Evolutionary conservation across 2,329 filamentous ascomycete genomes (phyloP).

Genomic region (Cucurbitaria berberidis): DNA sequence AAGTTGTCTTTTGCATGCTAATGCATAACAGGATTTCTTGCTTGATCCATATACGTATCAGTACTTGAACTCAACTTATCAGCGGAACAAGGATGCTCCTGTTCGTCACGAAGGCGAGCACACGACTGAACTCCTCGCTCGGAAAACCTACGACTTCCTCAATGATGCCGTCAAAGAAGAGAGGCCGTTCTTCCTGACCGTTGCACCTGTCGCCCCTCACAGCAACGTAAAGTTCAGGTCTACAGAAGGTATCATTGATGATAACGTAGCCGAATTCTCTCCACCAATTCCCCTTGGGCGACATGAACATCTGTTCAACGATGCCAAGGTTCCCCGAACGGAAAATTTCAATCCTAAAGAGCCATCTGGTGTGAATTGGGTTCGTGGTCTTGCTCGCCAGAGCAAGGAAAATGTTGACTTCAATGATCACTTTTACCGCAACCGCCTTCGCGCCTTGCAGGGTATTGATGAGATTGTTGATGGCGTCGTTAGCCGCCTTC

Average conservation of each 20-base stretch:
- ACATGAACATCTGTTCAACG: slow-evolving; percentile 66
- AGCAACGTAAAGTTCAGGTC: background rate
- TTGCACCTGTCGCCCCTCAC: background rate
- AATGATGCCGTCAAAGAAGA: slow-evolving; percentile 56
- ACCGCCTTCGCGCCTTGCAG: slow-evolving; percentile 58
- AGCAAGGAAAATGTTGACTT: slow-evolving; percentile 54
- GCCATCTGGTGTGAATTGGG: slow-evolving; percentile 55
- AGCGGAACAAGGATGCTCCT: slow-evolving; percentile 63
- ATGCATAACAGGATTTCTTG: slow-evolving; percentile 55
- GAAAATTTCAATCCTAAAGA: slow-evolving; percentile 69
- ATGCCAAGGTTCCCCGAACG: slow-evolving; percentile 65
- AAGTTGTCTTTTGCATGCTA: background rate
- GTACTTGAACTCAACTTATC: slow-evolving; percentile 69
- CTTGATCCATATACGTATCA: slow-evolving; percentile 71
- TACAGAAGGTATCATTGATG: background rate
- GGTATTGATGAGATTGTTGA: slow-evolving; percentile 62
- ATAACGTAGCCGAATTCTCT: background rate
- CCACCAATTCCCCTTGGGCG: slow-evolving; percentile 62
- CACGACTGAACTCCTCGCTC: slow-evolving; percentile 63
- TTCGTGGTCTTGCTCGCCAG: slow-evolving; percentile 51
- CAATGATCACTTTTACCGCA: slow-evolving; percentile 59
- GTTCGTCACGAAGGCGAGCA: slow-evolving; percentile 62
- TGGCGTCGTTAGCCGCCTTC: slow-evolving; percentile 51
- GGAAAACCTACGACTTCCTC: slow-evolving; percentile 65
- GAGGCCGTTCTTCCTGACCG: background rate